Conservation (phyloP, 495 filamentous ascomycete genomes). For the Penicillium pancosmium region DNA sequence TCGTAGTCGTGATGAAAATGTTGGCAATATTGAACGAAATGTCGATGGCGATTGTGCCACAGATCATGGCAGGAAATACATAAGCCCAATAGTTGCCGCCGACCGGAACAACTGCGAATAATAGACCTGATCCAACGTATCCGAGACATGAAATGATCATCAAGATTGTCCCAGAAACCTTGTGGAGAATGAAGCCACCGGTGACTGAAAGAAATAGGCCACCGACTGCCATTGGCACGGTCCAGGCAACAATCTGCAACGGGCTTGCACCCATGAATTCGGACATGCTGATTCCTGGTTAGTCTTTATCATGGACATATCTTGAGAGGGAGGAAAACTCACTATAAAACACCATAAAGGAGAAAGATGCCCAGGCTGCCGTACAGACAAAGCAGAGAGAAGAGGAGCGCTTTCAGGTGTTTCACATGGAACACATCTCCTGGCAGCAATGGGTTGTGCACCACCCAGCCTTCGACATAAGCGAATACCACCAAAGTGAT, state of each 20-base stretch:
- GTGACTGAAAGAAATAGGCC: slow-evolving; percentile 70
- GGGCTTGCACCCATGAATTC: slow-evolving; percentile 66
- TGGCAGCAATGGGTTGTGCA: slow-evolving; percentile 72
- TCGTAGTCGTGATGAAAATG: slow-evolving; percentile 78
- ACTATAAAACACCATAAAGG: slow-evolving; percentile 81
- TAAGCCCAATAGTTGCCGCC: slow-evolving; percentile 69
- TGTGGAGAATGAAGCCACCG: slow-evolving; percentile 78
- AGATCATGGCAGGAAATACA: slow-evolving; percentile 82
- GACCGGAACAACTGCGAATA: slow-evolving; percentile 72
- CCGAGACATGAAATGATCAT: slow-evolving; percentile 68
- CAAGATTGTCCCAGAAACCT: slow-evolving; percentile 70
- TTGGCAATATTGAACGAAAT: slow-evolving; percentile 83
- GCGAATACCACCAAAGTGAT: slow-evolving; percentile 58
- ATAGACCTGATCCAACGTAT: slow-evolving; percentile 63
- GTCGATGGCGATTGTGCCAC: slow-evolving; percentile 79
- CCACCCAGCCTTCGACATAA: slow-evolving; percentile 80
- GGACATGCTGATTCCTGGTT: slow-evolving; percentile 54
- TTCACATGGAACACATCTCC: slow-evolving; percentile 72
- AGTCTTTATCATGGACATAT: slow-evolving; percentile 2
- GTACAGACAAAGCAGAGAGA: slow-evolving; percentile 74
- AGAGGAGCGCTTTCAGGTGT: slow-evolving; percentile 67
- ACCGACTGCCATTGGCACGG: slow-evolving; percentile 72
- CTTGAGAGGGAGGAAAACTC: slow-evolving; percentile 34
- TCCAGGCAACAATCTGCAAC: slow-evolving; percentile 78
- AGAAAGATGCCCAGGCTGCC: slow-evolving; percentile 77